Base-by-base conservation (phyloP, 805 yeast genomes). In the Zygosaccharomyces siamensis region DNA sequence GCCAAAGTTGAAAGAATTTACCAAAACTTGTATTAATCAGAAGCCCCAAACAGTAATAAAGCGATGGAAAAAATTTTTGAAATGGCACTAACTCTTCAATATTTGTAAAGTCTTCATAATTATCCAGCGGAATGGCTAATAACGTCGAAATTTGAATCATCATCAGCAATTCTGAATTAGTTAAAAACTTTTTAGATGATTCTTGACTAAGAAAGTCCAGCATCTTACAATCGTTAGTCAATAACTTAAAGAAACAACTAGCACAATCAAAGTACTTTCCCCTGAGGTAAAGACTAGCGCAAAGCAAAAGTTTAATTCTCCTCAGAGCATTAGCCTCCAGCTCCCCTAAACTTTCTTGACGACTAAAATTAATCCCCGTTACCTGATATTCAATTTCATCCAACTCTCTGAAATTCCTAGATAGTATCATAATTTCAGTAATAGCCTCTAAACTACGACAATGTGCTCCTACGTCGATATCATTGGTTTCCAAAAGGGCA, bases 101-200 rank as follows among this genome's bases (percentile, higher is more conserved):
- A 27, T 57, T 49, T 2, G 56, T 45, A 31, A 65, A 62, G n/a
- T 55, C 52, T 10, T 56, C 60, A 45, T 56, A 58, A 28, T 61
- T 54, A 33, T 65, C 64, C 16, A 65, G 41, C 2, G 69, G 68
- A 3, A 63, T 52, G 10, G 64, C 46, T 10, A 61, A 46, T 5
- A 65, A 20, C 12, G 49, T 50, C 1, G 67, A 59, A 35, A 65
- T 48, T 10, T 57, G 50, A 3, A 63, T 43, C 58, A 61, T 58
- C 18, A 46, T 38, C 11, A 56, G n/a, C 11, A 62, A 12, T 46
- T 64, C 68, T 5, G 55, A 50, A 23, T 46, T 51, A 1, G 53
- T 41, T 4, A 62, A 38, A 26, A 61, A 48, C 4, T 35, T 39
- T 18, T 33, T 24, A 4, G 26, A 26, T 20, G 21, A 24, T 4